Evolutionary conservation across 805 yeast species (phyloP), one percentile per base, ranked within the genome.

Genomic region (Suhomyces sp.): DNA sequence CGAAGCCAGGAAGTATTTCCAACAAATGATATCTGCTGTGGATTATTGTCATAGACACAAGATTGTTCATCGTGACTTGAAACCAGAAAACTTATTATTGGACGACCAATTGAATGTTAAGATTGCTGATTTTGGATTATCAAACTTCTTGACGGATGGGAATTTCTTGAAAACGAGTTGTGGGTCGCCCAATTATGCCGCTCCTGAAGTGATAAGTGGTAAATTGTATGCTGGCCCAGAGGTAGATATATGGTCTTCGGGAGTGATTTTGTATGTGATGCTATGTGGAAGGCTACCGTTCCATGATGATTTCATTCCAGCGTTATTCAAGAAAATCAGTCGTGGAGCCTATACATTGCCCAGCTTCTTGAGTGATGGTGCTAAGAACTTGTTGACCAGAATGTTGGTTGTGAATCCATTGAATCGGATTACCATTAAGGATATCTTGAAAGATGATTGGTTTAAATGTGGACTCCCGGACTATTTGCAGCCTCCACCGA

Each of bases 41-140:
- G 60, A 55, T 34, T 55, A 55, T 47, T 55, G 60, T 33, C 60
- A 55, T 40, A 42, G 60, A 29, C 60, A 55, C 42, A 55, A 55
- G 49, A 54, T 55, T 36, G 60, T 55, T 19, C 60, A 55, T 42
- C 39, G 98, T 51, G 98, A 93, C 65, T 75, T 93, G 59, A 93
- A 93, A 60, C 98, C 98, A 0, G 98, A 93, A 47, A 55, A 55
- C 43, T 50, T 55, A 42, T 50, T 55, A 42, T 46, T 55, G 48
- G 60, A 55, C 32, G 59, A 54, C 39, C 58, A 55, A 30, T 33
- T 54, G 29, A 55, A 55, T 40, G 60, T 55, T 16, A 55, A 55
- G 37, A 55, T 55, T 29, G 60, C 60, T 22, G 60, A 55, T 28
- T 55, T 55, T 28, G 60, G 60, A 2, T 44, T 55, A 34, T 54